Percentiles rank a stretch among this genome's conserved stretches.
Evolutionary conservation across 1,139 yeast species (phyloP).

Genomic region (Candida neerlandica): DNA sequence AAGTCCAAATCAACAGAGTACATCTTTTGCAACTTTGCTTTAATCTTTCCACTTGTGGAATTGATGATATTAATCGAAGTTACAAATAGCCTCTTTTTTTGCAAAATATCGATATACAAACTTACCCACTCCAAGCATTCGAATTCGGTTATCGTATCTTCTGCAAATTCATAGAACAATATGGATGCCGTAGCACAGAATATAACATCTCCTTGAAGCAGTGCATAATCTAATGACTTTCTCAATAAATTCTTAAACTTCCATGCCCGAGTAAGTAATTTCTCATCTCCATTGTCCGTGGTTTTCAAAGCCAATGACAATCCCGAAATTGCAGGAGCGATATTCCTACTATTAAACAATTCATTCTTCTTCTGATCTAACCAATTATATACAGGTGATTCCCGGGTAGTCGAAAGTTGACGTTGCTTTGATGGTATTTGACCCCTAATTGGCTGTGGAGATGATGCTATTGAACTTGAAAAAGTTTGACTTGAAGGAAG

Average conservation of each 20-base stretch:
- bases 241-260: constrained; percentile 30
- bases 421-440: not conserved
- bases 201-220: constrained; percentile 65
- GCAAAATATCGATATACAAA: constrained; percentile 59
- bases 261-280: constrained; percentile 32
- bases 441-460: constrained; percentile 8
- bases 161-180: constrained; percentile 48
- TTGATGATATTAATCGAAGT: constrained; percentile 62
- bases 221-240: constrained; percentile 55
- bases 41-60: constrained; percentile 37
- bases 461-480: constrained; percentile 10
- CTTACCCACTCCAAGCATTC: constrained; percentile 55
- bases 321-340: constrained; percentile 24
- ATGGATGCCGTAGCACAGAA: constrained; percentile 63
- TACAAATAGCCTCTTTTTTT: constrained; percentile 54
- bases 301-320: constrained; percentile 26
- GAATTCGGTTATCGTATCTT: constrained; percentile 18
- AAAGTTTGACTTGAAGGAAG: constrained; percentile 5
- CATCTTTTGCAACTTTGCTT: constrained; percentile 43
- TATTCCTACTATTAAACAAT: constrained; percentile 1
- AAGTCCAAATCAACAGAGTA: constrained; percentile 59
- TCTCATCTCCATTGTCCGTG: constrained; percentile 34
- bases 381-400: constrained; percentile 3
- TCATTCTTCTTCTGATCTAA: constrained; percentile 8
- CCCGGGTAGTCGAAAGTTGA: not conserved